Evolutionary conservation across 2,329 filamentous ascomycete species (phyloP), one percentile per base, ranked within the genome.

Genomic region (Pseudogymnoascus sp.): DNA sequence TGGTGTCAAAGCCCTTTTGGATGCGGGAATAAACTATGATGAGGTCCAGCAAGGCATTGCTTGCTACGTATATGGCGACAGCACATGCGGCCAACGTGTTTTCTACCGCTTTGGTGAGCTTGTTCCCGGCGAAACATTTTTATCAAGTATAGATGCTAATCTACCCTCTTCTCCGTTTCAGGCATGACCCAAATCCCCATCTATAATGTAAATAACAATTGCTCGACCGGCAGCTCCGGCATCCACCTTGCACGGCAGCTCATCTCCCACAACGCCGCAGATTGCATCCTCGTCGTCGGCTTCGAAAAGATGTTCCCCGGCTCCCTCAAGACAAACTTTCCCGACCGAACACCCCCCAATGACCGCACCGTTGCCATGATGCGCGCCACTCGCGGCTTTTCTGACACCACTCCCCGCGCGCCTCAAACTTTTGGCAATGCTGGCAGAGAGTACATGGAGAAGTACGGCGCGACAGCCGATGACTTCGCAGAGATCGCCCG

Each of bases 361-460:
- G 65, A 60, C 33, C 61, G 88, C 4, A 84, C 88, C 0, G 80
- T 80, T 52, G 80, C 83, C 74, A 91, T 96, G 84, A 93, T 96
- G 90, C 85, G 83, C 62, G 86, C 86, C 71, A 96, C 92, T 0
- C 80, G 91, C 60, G 93, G 93, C 1, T 67, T 93, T 35, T 90
- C 89, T 2, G 91, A 92, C 66, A 89, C 90, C 0, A 59, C 59
- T 21, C 93, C 93, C 0, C 88, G 88, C 4, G 90, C 92, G 0
- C 91, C 93, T 0, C 93, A 97, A 77, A 87, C 96, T 82, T 97
- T 97, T 75, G 93, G 93, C 38, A 97, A 97, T 71, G 93, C 93
- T 14, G 93, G 93, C 1, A 77, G 86, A 61, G 93, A 97, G 78
- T 97, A 97, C 74, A 97, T 96, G 80, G 92, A 97, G 79, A 93